Evolutionary conservation across 208 protist species (phyloP), one percentile per base, ranked within the genome.

Genomic region (Trypanosoma grayi): DNA sequence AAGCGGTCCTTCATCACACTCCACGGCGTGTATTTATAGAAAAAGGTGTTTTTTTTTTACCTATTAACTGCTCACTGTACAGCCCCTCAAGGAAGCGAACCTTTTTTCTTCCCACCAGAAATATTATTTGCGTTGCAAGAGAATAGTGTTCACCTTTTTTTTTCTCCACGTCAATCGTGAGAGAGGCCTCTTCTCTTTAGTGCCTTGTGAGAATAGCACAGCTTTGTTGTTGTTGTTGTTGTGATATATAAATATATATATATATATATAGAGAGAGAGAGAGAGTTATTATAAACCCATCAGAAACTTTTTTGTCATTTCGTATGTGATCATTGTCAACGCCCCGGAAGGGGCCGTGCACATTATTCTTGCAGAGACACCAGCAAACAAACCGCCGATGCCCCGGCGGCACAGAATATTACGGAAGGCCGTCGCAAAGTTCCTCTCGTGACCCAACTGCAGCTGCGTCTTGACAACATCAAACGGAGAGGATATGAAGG

Each of bases 291-390:
- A 43, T 43, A 2, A 2, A 43, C 47, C 7, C 47, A 66, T 43
- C 7, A 92, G 36, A 2, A 43, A 25, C 20, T 60, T 79, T 44
- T 95, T 95, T 28, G 83, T 82, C 11, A 79, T 86, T 60, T 98
- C 93, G 71, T 98, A 98, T 0, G 93, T 92, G 25, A 87, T 75
- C 93, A 97, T 97, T 63, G 85, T 95, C 24, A 98, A 82, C 20
- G 93, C 92, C 8, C 92, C 87, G 11, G 90, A 93, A 0, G 92
- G 90, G 1, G 91, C 85, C 0, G 85, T 90, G 75, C 93, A 93
- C 40, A 96, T 63, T 34, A 97, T 73, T 51, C 93, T 85, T 20
- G 95, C 80, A 8, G 83, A 33, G 11, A 93, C 75, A 24, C 95
- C 95, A 16, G 73, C 41, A 36, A 92, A 85, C 2, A 98, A 68